Percentiles rank a stretch among this genome's conserved stretches.
phyloP scores from a whole-genome alignment of 257 asterid genomes.

The Fraxinus excelsior region DNA sequence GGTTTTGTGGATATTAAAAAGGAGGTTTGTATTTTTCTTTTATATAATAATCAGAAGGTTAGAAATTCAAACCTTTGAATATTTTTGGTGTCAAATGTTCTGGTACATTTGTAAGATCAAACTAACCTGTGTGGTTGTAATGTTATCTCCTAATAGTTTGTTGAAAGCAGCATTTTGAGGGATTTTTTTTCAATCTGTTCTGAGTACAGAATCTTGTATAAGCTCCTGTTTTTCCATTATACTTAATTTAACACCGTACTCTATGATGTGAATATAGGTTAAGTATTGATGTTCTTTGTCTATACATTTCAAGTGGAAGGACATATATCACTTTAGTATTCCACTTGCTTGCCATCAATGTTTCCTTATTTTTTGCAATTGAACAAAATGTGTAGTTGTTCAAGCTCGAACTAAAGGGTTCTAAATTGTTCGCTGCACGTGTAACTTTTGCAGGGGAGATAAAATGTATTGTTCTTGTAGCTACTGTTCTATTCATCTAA shows the following conservation, averaged over 20 bases:
- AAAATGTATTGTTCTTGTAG: background rate
- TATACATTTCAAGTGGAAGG: background rate
- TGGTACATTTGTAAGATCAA: background rate
- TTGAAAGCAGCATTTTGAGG: background rate
- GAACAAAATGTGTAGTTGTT: background rate
- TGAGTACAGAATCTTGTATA: background rate
- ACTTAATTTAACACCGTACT: background rate
- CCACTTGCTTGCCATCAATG: background rate
- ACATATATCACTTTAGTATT: background rate
- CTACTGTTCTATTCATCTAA: background rate
- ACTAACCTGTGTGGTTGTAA: background rate
- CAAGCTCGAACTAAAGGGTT: background rate
- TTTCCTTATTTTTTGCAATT: background rate
- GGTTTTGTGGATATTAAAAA: background rate
- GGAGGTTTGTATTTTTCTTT: background rate
- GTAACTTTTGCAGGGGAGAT: background rate
- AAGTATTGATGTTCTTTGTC: background rate
- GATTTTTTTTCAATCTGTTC: background rate
- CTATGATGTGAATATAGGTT: background rate
- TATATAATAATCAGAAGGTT: background rate
- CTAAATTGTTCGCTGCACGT: background rate
- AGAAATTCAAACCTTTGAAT: background rate
- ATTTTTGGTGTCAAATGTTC: background rate
- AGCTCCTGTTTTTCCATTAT: background rate
- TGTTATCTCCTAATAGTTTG: background rate